Base-by-base conservation (phyloP, 805 yeast genomes). In the Saccharomycopsis fermentans region DNA sequence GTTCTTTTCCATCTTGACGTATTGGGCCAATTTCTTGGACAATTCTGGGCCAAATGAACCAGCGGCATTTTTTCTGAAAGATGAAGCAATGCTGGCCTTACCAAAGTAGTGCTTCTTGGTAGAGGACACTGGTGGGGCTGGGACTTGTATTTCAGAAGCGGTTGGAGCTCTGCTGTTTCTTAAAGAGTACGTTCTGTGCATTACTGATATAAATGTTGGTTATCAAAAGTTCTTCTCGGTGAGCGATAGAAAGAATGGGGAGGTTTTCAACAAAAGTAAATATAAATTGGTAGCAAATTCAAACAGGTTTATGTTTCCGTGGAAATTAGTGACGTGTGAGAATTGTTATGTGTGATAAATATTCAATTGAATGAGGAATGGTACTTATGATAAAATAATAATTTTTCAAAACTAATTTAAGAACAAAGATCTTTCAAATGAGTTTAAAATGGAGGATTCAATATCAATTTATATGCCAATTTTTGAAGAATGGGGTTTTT, bases 121-220 rank as follows among this genome's bases (percentile, higher is more conserved):
- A 57, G 96, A 77, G 35, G 97, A 84, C 48, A 96, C 85, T 64
- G 97, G 98, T 54, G 98, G 98, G 58, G 96, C 92, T 36, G 98
- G 97, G 55, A 87, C 81, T 72, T 86, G 91, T 74, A 92, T 75
- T 76, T 92, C 97, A 65, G 96, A 82, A 61, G 98, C 98, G 59
- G 99, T 91, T 63, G 99, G 99, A 43, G 97, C 98, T 75, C 96
- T 87, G 58, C 86, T 73, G 67, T 90, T 84, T 82, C 99, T 90
- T 75, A 92, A 80, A 37, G 99, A 92, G 77, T 94, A 94, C 55
- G 99, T 92, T 85, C 97, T 87, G 81, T 92, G 97, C 99, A 94
- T 94, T 64, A 55, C 74, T 55, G 32, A 51, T 50, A 17, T 5
- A 27, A 27, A 27, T 8, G 32, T 27, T 27, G 32, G 32, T 27